Evolutionary conservation across 768 basidiomycete genomes (phyloP).

Genomic region (Suillus hirtellus): DNA sequence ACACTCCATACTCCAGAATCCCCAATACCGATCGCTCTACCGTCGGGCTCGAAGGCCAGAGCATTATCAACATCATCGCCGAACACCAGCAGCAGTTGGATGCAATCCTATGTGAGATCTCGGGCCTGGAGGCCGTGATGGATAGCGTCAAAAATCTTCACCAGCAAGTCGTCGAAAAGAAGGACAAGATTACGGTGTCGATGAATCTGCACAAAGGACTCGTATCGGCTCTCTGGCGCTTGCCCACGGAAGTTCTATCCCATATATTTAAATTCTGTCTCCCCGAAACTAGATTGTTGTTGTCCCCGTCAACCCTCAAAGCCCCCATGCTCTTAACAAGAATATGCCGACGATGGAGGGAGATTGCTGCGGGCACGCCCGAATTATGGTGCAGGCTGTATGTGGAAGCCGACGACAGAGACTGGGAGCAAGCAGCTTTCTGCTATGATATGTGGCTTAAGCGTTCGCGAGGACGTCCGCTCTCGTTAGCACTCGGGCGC

Average conservation of each 20-base stretch:
- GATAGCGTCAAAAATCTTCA: slow-evolving; percentile 14
- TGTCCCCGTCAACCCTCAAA: background rate
- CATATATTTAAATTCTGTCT: slow-evolving; percentile 47
- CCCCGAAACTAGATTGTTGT: slow-evolving; percentile 11
- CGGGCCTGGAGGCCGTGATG: slow-evolving; percentile 18
- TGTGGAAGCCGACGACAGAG: slow-evolving; percentile 8
- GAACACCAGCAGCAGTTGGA: slow-evolving; percentile 19
- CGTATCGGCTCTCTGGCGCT: slow-evolving; percentile 33
- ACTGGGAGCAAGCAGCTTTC: slow-evolving; percentile 17
- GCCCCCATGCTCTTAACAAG: slow-evolving; percentile 42
- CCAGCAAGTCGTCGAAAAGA: slow-evolving; percentile 21
- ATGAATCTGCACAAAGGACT: slow-evolving; percentile 26
- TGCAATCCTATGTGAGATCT: slow-evolving; percentile 16
- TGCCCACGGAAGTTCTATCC: slow-evolving; percentile 48
- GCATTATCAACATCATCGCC: slow-evolving; percentile 18
- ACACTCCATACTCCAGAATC: slow-evolving; percentile 19
- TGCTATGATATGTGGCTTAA: slow-evolving; percentile 16
- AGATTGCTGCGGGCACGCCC: slow-evolving; percentile 39
- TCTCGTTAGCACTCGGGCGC: slow-evolving; percentile 23
- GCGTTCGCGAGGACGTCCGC: slow-evolving; percentile 18
- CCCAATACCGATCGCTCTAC: slow-evolving; percentile 19
- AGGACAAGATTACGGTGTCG: slow-evolving; percentile 18
- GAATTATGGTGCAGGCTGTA: slow-evolving; percentile 49
- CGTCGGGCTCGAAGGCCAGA: slow-evolving; percentile 14
- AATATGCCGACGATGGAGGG: slow-evolving; percentile 46